These are phyloP conservation scores for Chalciporus sphaerocephalus DNA, from an alignment of 768 basidiomycete genomes.

Conservation along the genomic window DNA sequence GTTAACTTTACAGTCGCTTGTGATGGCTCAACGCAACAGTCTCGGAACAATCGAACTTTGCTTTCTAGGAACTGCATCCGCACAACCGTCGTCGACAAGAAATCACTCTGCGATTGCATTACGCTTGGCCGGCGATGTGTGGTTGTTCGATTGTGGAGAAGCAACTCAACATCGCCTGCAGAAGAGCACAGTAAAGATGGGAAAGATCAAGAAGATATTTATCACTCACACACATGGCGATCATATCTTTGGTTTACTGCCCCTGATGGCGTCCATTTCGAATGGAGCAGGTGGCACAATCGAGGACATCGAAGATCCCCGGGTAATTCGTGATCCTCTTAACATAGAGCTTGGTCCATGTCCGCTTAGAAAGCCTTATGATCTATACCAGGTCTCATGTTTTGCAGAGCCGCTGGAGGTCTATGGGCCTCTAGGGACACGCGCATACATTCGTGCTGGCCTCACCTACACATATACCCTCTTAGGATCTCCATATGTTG, in stretches of 20 bases:
- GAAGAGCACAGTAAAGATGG: conserved; percentile 70
- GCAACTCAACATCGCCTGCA: conserved; percentile 78
- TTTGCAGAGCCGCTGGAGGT: conserved; percentile 63
- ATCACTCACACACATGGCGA: conserved; percentile 89
- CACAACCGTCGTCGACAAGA: conserved; percentile 72
- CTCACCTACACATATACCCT: conserved; percentile 66
- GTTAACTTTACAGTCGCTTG: no score
- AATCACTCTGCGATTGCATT: conserved; percentile 74
- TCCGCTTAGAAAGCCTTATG: not conserved
- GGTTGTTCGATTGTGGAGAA: conserved; percentile 86
- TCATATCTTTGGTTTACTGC: conserved; percentile 74
- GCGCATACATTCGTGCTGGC: conserved; percentile 70
- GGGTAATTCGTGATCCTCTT: conserved; percentile 25
- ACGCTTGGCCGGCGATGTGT: conserved; percentile 63
- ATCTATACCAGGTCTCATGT: conserved; percentile 8
- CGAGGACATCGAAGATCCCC: conserved; percentile 57
- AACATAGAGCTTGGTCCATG: conserved; percentile 18
- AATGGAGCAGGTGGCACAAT: conserved; percentile 71
- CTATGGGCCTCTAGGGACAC: conserved; percentile 81
- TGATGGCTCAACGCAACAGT: conserved; percentile 19
- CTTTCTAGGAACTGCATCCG: conserved; percentile 79
- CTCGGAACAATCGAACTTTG: conserved; percentile 50
- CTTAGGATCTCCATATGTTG: conserved; percentile 64
- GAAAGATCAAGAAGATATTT: conserved; percentile 76
- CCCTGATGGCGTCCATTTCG: conserved; percentile 61